Percentiles rank a stretch among this genome's conserved stretches.
phyloP scores from a whole-genome alignment of 805 yeast genomes.

The Zygosaccharomyces siamensis region DNA sequence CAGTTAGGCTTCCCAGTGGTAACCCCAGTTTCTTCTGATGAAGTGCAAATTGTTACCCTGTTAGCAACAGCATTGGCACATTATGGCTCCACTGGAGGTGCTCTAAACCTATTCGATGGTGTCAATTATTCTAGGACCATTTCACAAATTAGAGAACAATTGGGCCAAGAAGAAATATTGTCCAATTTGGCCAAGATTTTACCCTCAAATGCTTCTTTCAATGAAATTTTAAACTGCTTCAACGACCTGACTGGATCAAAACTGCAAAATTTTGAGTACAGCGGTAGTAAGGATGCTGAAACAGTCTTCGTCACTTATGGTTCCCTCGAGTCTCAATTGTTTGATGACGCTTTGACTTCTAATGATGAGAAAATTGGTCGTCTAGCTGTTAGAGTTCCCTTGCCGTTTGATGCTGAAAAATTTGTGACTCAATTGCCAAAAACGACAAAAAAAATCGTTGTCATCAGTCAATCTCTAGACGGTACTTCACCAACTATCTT shows the following conservation, averaged over 20 bases:
- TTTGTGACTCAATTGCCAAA: conserved; percentile 58
- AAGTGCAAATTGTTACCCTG: conserved; percentile 63
- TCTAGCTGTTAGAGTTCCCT: conserved; percentile 67
- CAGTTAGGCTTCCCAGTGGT: conserved; percentile 61
- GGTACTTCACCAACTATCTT: conserved; percentile 42
- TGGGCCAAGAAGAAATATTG: conserved; percentile 12
- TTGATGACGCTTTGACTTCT: conserved; percentile 42
- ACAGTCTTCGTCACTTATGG: conserved; percentile 84
- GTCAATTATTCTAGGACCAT: conserved; percentile 38
- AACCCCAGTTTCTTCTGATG: conserved; percentile 57
- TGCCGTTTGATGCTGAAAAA: conserved; percentile 66
- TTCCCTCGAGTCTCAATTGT: conserved; percentile 55
- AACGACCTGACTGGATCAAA: conserved; percentile 25
- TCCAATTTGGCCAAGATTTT: conserved; percentile 12
- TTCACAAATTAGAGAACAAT: conserved; percentile 16
- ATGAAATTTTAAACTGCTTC: conserved; percentile 26
- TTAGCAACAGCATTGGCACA: conserved; percentile 61
- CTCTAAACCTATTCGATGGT: conserved; percentile 78
- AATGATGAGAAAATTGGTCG: conserved; percentile 50
- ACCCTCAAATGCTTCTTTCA: conserved; percentile 19
- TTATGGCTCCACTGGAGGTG: conserved; percentile 37
- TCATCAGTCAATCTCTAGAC: conserved; percentile 54
- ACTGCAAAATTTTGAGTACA: conserved; percentile 43
- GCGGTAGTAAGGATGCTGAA: conserved; percentile 57
- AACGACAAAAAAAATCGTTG: conserved; percentile 55